Evolutionary conservation across 2,329 filamentous ascomycete genomes (phyloP).

Genomic region (Aspergillus sp.): DNA sequence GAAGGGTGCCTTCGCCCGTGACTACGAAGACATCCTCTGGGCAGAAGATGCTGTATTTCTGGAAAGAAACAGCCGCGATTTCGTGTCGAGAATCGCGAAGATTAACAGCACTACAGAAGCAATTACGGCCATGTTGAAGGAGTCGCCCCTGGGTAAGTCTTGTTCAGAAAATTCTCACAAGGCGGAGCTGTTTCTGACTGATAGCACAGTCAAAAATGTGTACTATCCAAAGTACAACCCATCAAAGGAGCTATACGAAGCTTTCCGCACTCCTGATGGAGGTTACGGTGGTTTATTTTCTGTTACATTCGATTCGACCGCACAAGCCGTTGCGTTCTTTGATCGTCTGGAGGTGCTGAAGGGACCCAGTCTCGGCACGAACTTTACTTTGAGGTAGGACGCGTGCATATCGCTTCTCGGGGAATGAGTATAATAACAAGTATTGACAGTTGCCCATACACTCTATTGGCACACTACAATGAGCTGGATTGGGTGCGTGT

Average conservation of each 20-base stretch:
- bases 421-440: not conserved
- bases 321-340: constrained; percentile 76
- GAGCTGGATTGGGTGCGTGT: constrained; percentile 79
- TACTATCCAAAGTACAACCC: constrained; percentile 83
- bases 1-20: constrained; percentile 61
- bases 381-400: constrained; percentile 75
- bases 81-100: constrained; percentile 74
- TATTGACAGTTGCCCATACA: constrained; percentile 71
- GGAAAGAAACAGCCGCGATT: constrained; percentile 94
- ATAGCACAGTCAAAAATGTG: constrained; percentile 66
- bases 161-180: not conserved
- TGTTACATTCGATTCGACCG: constrained; percentile 69
- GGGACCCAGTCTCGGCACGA: constrained; percentile 91
- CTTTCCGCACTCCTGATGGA: constrained; percentile 67
- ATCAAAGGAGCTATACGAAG: constrained; percentile 72
- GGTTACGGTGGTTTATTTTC: constrained; percentile 91
- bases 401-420: not conserved
- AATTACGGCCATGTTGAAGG: constrained; percentile 69
- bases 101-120: constrained; percentile 84
- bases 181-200: constrained; percentile 9
- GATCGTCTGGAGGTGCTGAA: constrained; percentile 85
- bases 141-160: constrained; percentile 51
- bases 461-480: constrained; percentile 83
- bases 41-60: constrained; percentile 91
- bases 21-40: constrained; percentile 91